Base-by-base conservation (phyloP, 1,284 basidiomycete genomes). In the Tetrapyrgos nigripes region DNA sequence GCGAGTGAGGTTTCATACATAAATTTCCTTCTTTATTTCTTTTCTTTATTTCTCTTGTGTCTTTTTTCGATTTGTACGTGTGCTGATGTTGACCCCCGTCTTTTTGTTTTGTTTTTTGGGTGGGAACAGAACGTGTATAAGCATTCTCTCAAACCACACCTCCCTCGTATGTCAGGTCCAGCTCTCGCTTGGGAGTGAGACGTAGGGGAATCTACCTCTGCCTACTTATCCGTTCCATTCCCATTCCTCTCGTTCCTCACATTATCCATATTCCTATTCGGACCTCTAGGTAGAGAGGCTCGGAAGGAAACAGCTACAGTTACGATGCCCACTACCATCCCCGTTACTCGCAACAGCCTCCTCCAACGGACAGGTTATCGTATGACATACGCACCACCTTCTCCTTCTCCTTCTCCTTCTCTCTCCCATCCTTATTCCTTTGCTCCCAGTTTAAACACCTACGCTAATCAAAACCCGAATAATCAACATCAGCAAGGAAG, bases 151-250 rank as follows among this genome's bases (percentile, higher is more conserved):
- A 4, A 40, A 40, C 37, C 37, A 40, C 37, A 40, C 37, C 8
- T 40, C 37, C 14, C 37, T 40, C 17, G 37, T 40, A 8, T 9
- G 37, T 40, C 37, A 40, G 17, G 19, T 40, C 17, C 37, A 40
- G 17, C 37, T 40, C 17, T 40, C 37, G 17, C 37, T n/a, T n/a
- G 37, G 37, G 17, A 40, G 14, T 17, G 37, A 40, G 19, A 40
- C 19, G 37, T 40, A n/a, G 37, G 37, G 37, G 37, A 40, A 40
- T 17, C 37, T 40, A 17, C 37, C 17, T 40, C 73, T 96, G 94
- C 97, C 98, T 73, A 96, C 95, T 0, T 92, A 94, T 2, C 89
- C 53, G 95, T 99, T 9, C 97, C 95, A n/a, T n/a, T n/a, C n/a
- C n/a, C n/a, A n/a, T n/a, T n/a, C n/a, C n/a, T n/a, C n/a, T n/a